Conservation (phyloP, 73 alveolate species). For the Stentor coeruleus region DNA sequence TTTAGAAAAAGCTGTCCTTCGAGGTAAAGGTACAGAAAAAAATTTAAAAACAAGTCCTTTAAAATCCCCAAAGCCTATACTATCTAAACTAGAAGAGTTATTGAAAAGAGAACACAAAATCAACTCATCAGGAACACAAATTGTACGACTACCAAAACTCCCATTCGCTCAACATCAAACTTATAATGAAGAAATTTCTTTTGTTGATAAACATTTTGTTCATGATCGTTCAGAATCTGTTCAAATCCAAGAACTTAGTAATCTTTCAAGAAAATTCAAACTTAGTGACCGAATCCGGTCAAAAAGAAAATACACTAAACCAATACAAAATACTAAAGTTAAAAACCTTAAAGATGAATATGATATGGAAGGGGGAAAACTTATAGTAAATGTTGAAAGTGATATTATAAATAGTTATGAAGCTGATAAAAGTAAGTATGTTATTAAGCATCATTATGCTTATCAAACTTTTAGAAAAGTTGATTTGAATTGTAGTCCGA, state of each 20-base stretch:
- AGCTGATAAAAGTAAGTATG: background rate
- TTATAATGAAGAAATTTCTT: constrained; percentile 16
- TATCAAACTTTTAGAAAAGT: constrained; percentile 15
- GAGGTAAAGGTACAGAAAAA: background rate
- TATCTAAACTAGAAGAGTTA: background rate
- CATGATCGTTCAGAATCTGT: background rate
- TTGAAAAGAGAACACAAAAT: constrained; percentile 14
- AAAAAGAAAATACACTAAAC: background rate
- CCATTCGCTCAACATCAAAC: constrained; percentile 23
- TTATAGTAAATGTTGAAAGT: background rate
- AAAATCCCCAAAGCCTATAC: no score
- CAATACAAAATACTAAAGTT: background rate
- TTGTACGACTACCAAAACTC: constrained; percentile 17
- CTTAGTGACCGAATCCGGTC: background rate
- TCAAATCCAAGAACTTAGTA: background rate
- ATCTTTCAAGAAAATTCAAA: constrained; percentile 1
- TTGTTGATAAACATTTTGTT: background rate
- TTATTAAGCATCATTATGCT: constrained; percentile 1
- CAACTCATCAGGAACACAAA: background rate
- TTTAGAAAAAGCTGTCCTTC: background rate
- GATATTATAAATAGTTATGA: constrained; percentile 12
- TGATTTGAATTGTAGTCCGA: background rate
- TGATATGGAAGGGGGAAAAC: background rate
- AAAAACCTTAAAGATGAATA: background rate
- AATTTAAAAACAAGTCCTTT: background rate